Evolutionary conservation across 805 yeast species (phyloP).

Genomic region (Candida methanosorbosa): DNA sequence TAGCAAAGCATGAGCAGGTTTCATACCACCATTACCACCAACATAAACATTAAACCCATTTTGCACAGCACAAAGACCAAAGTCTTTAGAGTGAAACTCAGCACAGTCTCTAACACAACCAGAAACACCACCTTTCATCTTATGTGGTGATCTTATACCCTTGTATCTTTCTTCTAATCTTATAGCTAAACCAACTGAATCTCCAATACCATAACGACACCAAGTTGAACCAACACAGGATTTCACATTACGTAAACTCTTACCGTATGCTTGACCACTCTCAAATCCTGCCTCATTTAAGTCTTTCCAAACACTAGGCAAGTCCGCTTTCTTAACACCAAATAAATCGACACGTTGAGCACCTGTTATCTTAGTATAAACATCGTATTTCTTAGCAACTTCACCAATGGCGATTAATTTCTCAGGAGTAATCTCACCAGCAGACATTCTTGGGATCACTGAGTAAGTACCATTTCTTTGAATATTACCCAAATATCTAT

Average conservation of each 20-base stretch:
- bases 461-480: conserved; percentile 30
- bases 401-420: conserved; percentile 25
- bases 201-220: conserved; percentile 31
- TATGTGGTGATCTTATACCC: conserved; percentile 29
- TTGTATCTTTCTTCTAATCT: conserved; percentile 28
- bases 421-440: conserved; percentile 30
- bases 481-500: conserved; percentile 26
- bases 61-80: conserved; percentile 28
- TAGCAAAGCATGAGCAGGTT: conserved; percentile 29
- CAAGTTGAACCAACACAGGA: conserved; percentile 31
- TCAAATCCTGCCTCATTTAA: conserved; percentile 24
- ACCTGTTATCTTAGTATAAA: conserved; percentile 29
- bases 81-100: conserved; percentile 29
- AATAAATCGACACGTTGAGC: conserved; percentile 27
- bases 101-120: conserved; percentile 32
- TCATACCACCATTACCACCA: conserved; percentile 33
- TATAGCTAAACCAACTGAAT: conserved; percentile 29
- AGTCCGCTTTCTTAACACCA: conserved; percentile 25
- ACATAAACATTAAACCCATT: conserved; percentile 28
- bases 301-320: conserved; percentile 25
- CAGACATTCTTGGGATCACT: conserved; percentile 28
- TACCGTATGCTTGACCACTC: conserved; percentile 31
- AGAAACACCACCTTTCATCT: conserved; percentile 29
- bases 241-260: conserved; percentile 26
- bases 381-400: conserved; percentile 23